These are phyloP conservation scores for Fagus sylvatica DNA, from an alignment of 306 rosid species.

Conservation along the genomic window DNA sequence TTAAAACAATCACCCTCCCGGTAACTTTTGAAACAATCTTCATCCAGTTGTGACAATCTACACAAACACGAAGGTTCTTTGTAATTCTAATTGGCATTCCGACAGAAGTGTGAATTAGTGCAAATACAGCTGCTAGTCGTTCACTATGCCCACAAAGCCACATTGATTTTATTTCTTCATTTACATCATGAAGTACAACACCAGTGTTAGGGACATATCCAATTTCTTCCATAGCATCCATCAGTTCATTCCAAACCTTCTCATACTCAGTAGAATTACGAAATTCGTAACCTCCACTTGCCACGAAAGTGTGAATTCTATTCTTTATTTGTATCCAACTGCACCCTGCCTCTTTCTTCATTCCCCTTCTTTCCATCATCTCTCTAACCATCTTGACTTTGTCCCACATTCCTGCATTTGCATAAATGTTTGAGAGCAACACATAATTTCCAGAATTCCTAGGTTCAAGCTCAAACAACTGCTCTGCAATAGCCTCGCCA, in stretches of 20 bases:
- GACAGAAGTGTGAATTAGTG: constrained; percentile 42
- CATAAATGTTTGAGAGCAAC: constrained; percentile 62
- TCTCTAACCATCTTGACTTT: constrained; percentile 48
- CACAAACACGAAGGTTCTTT: constrained; percentile 59
- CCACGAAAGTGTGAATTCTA: constrained; percentile 51
- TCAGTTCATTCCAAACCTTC: constrained; percentile 43
- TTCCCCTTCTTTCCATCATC: constrained; percentile 50
- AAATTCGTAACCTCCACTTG: constrained; percentile 49
- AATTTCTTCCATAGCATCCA: constrained; percentile 29
- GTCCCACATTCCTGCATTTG: constrained; percentile 56
- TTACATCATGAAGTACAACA: constrained; percentile 57
- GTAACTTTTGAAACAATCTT: constrained; percentile 51
- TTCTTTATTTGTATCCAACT: constrained; percentile 53
- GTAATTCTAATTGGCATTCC: constrained; percentile 62
- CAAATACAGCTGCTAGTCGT: constrained; percentile 41
- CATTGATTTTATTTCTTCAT: constrained; percentile 41
- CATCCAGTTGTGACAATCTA: constrained; percentile 63
- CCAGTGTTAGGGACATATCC: constrained; percentile 47
- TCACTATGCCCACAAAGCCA: constrained; percentile 65
- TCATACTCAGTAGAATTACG: constrained; percentile 45
- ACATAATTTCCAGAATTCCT: constrained; percentile 56
- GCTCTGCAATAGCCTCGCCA: constrained; percentile 38
- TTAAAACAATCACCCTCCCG: constrained; percentile 43
- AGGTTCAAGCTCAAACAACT: constrained; percentile 50
- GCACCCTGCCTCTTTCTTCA: constrained; percentile 57